Percentiles rank a stretch among this genome's conserved stretches.
Conservation (phyloP, 2,329 filamentous ascomycete genomes). For the Plenodomus biglobosus region DNA sequence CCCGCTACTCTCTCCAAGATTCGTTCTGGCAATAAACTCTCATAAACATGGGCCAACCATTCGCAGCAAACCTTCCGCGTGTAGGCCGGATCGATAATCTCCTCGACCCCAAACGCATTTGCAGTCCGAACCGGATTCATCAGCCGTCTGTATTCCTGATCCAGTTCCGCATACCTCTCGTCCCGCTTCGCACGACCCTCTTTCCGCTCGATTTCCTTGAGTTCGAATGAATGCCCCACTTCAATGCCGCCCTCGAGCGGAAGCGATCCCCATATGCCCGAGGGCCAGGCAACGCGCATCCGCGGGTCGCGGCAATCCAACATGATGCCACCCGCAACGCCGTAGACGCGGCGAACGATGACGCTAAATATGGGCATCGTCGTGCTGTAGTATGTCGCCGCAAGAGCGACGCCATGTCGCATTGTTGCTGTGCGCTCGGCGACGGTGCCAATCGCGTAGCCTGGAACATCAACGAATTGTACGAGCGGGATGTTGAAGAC, state of each 20-base stretch:
- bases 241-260: constrained; percentile 67
- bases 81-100: constrained; percentile 64
- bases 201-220: constrained; percentile 57
- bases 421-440: constrained; percentile 66
- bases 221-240: constrained; percentile 62
- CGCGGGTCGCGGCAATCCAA: constrained; percentile 62
- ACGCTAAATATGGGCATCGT: constrained; percentile 65
- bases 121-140: constrained; percentile 68
- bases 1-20: constrained; percentile 48
- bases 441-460: constrained; percentile 65
- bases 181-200: constrained; percentile 52
- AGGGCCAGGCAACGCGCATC: constrained; percentile 65
- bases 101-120: constrained; percentile 64
- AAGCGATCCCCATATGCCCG: constrained; percentile 63
- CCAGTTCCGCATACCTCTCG: constrained; percentile 58
- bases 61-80: constrained; percentile 58
- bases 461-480: constrained; percentile 63
- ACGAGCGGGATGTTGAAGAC: constrained; percentile 66
- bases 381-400: constrained; percentile 63
- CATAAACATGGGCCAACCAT: constrained; percentile 61
- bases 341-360: constrained; percentile 62
- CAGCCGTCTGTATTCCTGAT: constrained; percentile 61
- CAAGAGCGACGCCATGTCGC: constrained; percentile 64
- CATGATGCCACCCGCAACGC: constrained; percentile 67
- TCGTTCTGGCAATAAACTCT: constrained; percentile 54